Evolutionary conservation across 352 stramenopile species (phyloP), one percentile per base, ranked within the genome.

Genomic region (Phytophthora hibernalis): DNA sequence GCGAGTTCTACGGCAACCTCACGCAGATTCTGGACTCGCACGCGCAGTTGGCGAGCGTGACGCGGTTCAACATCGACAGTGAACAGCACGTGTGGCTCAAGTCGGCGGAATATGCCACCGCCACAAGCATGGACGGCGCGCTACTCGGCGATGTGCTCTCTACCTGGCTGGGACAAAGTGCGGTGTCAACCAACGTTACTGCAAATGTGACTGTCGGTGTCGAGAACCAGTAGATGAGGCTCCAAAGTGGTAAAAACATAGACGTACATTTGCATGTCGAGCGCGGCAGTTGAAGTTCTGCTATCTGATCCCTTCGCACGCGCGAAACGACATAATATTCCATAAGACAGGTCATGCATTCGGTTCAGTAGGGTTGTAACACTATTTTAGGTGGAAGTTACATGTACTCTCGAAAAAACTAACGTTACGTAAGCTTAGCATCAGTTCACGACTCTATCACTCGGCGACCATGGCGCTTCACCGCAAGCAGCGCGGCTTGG

Each of bases 21-120:
- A 74, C 56, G 51, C 38, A 65, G 47, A 83, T 87, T 10, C 18
- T 87, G 10, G 74, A 83, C 37, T 65, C 74, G 47, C 82, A 90
- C 61, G 26, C 59, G 9, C 15, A 61, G 24, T 16, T 69, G 16
- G 56, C 52, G 33, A 56, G 40, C 28, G 51, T 73, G 37, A 65
- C 65, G n/a, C 65, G 65, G 1, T 73, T 73, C 28, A 73, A 64
- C 31, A 61, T 72, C 28, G 44, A 72, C 24, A 68, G 65, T n/a
- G 65, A 72, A 5, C 58, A 68, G 30, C 65, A 72, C 45, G 65
- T 72, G 22, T 72, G 65, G 65, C 53, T 72, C 11, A 50, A 51
- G 20, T 59, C 56, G 2, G 44, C 28, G 13, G 57, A 16, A 13
- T 72, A 72, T 24, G 43, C 26, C 37, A 54, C 42, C 5, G 58